Base-by-base conservation (phyloP, 1,139 yeast genomes). In the Pneumocystis sp. region DNA sequence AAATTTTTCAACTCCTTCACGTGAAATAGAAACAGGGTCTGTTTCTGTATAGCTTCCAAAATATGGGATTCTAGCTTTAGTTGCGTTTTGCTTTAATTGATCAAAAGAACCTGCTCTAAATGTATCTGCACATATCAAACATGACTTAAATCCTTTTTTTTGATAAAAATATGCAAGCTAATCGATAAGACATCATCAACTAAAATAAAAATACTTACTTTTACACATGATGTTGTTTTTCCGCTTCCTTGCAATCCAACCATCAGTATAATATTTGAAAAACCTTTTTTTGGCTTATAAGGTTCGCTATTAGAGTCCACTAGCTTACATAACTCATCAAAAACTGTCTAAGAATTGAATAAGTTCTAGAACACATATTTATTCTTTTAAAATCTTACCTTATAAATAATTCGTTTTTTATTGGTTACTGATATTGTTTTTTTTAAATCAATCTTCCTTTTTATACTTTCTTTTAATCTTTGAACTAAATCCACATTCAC, bases 81-180 rank as follows among this genome's bases (percentile, higher is more conserved):
- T 89, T 37, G 98, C 97, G 76, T 93, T 93, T 77, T 93, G 98
- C 74, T 93, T 93, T 76, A 93, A 82, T 79, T 93, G 98, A 77
- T 93, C 98, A 79, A 93, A 93, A 1, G 98, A 98, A 81, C 98
- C 98, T 45, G 98, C 98, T 81, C 98, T 85, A 80, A 93, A 93
- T 59, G 98, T 93, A 80, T 93, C 98, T 1, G 98, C 98, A 83
- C 98, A 95, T 39, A 93, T 97, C 72, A 93, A 79, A 64, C 98
- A 98, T 61, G 90, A 96, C 74, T 89, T 90, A 77, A 85, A 89
- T 0, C 97, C 97, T 74, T 97, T 81, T 74, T 93, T 84, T 73
- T 91, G 93, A 74, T 93, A 95, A 76, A 89, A 91, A 0, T 89
- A 95, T 0, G 98, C 98, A 71, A 93, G 80, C 57, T 50, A 62